Evolutionary conservation across 129 eudicot species (phyloP).

Genomic region (Escallonia rubra): DNA sequence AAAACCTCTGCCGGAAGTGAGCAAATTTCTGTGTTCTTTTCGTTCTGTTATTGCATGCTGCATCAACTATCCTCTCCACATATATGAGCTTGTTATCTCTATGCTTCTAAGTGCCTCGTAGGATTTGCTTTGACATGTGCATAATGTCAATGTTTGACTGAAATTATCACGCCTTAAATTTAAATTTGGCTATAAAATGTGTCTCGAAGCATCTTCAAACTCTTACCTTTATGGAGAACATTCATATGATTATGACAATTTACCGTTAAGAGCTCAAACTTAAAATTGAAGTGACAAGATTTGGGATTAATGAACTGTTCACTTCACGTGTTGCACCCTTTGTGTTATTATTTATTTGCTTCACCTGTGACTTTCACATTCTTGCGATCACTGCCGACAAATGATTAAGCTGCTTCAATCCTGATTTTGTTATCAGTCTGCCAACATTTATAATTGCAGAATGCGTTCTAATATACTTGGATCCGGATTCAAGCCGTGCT

Average conservation of each 20-base stretch:
- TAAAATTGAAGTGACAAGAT: background rate
- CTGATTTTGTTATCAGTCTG: constrained; percentile 90
- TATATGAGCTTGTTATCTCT: no score
- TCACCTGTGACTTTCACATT: background rate
- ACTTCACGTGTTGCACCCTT: background rate
- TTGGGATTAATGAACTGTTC: background rate
- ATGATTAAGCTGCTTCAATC: constrained; percentile 30
- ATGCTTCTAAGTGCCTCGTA: no score
- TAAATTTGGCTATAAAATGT: no score
- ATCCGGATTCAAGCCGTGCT: constrained; percentile 82
- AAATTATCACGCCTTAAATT: no score
- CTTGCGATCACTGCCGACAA: background rate
- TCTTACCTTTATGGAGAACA: background rate
- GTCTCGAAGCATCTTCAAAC: no score
- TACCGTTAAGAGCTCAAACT: background rate
- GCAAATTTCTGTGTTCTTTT: no score
- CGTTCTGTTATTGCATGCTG: no score
- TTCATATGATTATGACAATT: background rate
- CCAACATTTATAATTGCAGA: constrained; percentile 99
- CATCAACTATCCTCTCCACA: no score
- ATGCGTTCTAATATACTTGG: constrained; percentile 92
- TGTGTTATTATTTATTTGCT: no score
- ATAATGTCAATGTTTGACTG: no score
- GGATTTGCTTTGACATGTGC: no score
- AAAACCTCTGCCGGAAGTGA: no score